Base-by-base conservation (phyloP, 2,329 filamentous ascomycete species). In the Mariannaea sp. region DNA sequence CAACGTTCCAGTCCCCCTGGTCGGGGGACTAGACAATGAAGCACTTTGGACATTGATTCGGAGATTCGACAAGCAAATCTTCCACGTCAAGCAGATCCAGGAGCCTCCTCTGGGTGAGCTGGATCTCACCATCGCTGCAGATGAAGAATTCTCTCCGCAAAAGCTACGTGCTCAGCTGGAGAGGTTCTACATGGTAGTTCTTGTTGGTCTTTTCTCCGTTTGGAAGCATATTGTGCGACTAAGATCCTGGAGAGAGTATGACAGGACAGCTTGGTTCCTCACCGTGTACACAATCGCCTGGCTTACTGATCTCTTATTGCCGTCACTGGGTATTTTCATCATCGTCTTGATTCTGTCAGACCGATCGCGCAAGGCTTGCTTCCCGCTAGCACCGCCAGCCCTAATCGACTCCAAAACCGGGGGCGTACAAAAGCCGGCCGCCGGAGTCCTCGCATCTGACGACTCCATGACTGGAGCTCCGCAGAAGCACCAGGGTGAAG, bases 81-180 rank as follows among this genome's bases (percentile, higher is more conserved):
- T 49, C 9, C 45, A 39, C 7, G 45, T 49, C 45, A 49, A 49
- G 27, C 40, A 36, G n/a, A 16, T 49, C n/a, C 26, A 19, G 19
- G 45, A 49, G 19, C 27, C 45, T 8, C 45, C 45, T 1, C 8
- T 49, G 5, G 45, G 45, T 2, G 16, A 13, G 7, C 17, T 96
- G 30, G 90, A 95, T 69, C 79, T 95, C 53, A 90, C 92, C 61
- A 87, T 90, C 50, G 86, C 89, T 4, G 87, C 92, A 32, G 86
- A 93, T 48, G 90, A 94, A 60, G 88, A 92, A 52, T 94, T 94
- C 69, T 90, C 88, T 0, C 90, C 90, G 0, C 90, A 94, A 65
- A 94, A 94, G 73, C 75, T 95, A 38, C 81, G 90, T 9, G 83
- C 86, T 2, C 91, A 88, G 47, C 69, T 94, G 4, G 91, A 95